phyloP scores from a whole-genome alignment of 768 basidiomycete species.

The Termitomyces sp. region DNA sequence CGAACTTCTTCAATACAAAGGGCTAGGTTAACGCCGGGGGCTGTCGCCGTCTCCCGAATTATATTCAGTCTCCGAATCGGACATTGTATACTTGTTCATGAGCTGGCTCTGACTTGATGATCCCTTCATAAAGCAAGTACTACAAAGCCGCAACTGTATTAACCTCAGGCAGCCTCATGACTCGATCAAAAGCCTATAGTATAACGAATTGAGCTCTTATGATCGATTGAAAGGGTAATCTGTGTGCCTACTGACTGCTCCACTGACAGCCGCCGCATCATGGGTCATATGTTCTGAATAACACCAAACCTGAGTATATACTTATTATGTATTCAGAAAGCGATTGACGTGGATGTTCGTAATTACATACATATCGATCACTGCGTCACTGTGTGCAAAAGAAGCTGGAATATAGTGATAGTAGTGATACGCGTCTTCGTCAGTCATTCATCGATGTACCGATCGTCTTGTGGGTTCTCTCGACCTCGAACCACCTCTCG shows the following conservation, averaged over 20 bases:
- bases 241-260: too few species aligned
- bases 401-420: neutral
- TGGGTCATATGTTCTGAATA: neutral
- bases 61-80: constrained; percentile 1
- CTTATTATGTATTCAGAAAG: too few species aligned
- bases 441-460: neutral
- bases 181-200: neutral
- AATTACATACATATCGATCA: too few species aligned
- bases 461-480: neutral
- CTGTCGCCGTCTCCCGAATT: neutral
- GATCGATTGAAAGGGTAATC: neutral
- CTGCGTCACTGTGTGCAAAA: neutral
- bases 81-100: neutral
- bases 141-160: neutral
- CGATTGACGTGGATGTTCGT: too few species aligned
- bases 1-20: too few species aligned
- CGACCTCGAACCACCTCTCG: too few species aligned
- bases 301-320: too few species aligned
- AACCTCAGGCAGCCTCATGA: neutral
- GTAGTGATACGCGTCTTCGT: neutral
- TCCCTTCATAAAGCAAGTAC: too few species aligned
- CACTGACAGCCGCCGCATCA: too few species aligned
- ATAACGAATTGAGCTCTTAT: too few species aligned
- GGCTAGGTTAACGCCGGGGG: neutral
- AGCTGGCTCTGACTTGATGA: constrained; percentile 1